phyloP scores from a whole-genome alignment of 192 early-diverging fungal genomes.

The Cladochytrium replicatum region DNA sequence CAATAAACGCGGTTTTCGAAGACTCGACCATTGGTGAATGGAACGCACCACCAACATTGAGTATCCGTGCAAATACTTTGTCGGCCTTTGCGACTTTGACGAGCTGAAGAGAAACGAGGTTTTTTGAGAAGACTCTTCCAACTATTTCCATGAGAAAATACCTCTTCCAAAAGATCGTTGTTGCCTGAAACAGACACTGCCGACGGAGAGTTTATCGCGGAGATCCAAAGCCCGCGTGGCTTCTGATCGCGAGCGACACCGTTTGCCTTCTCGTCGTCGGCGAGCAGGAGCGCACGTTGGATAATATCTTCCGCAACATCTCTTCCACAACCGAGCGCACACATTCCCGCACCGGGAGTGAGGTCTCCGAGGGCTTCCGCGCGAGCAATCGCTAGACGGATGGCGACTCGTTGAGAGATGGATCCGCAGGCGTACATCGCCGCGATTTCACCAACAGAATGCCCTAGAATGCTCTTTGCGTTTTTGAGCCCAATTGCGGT shows the following conservation, averaged over 20 bases:
- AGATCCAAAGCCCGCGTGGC: slow-evolving; percentile 12
- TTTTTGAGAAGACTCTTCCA: too few relatives aligned
- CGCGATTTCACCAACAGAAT: slow-evolving; percentile 29
- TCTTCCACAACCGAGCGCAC: slow-evolving; percentile 9
- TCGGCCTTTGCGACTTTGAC: slow-evolving; percentile 9
- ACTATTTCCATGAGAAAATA: too few relatives aligned
- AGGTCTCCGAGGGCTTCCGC: slow-evolving; percentile 12
- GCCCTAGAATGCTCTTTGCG: slow-evolving; percentile 16
- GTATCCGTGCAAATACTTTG: slow-evolving; percentile 13
- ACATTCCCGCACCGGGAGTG: slow-evolving; percentile 21
- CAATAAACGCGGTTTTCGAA: slow-evolving; percentile 6
- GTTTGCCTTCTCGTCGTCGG: slow-evolving; percentile 1
- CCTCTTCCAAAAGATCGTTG: slow-evolving; percentile 11
- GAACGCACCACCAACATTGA: slow-evolving; percentile 21
- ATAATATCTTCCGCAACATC: too few relatives aligned
- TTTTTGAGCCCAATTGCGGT: slow-evolving; percentile 13
- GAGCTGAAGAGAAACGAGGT: too few relatives aligned
- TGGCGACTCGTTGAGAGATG: slow-evolving; percentile 10
- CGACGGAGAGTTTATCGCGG: slow-evolving; percentile 20
- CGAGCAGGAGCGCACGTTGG: too few relatives aligned
- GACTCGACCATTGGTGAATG: slow-evolving; percentile 18
- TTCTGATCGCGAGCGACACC: too few relatives aligned
- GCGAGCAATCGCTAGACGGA: slow-evolving; percentile 21
- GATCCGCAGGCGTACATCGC: slow-evolving; percentile 15
- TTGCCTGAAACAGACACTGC: slow-evolving; percentile 20